Evolutionary conservation across 192 early-diverging fungal species (phyloP).

Genomic region (Allomyces javanicus): DNA sequence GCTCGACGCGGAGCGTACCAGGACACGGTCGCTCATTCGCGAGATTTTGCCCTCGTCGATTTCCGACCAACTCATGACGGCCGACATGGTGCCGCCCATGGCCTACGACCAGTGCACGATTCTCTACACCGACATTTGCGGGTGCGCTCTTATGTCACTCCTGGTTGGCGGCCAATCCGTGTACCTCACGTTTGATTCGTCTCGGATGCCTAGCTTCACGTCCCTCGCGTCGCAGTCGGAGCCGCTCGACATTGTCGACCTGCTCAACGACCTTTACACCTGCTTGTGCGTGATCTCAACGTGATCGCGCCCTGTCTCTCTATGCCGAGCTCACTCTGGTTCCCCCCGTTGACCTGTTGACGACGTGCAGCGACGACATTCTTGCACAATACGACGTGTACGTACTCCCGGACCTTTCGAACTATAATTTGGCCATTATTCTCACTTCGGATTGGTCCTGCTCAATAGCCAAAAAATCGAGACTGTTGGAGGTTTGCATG

Average conservation of each 20-base stretch:
- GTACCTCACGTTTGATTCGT: too few species aligned
- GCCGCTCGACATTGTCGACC: conserved; percentile 15
- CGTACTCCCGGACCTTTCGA: background rate
- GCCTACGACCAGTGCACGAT: conserved; percentile 13
- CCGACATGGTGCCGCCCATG: conserved; percentile 8
- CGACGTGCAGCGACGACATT: background rate
- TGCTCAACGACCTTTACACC: conserved; percentile 18
- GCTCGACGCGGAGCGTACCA: conserved; percentile 5
- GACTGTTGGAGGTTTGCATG: conserved; percentile 9
- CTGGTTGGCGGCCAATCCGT: too few species aligned
- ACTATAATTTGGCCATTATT: too few species aligned
- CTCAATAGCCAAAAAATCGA: conserved; percentile 12
- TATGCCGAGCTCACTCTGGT: too few species aligned
- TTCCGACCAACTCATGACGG: conserved; percentile 12
- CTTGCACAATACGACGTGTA: conserved; percentile 13
- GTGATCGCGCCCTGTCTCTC: background rate
- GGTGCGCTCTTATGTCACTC: background rate
- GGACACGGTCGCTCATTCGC: conserved; percentile 11
- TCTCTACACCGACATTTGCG: conserved; percentile 19
- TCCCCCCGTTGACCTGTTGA: too few species aligned
- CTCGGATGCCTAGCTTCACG: conserved; percentile 8
- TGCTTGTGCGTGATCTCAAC: conserved; percentile 16
- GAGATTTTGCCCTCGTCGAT: conserved; percentile 17
- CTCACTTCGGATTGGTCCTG: too few species aligned
- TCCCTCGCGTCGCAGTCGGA: conserved; percentile 7